These are phyloP conservation scores for Zygosaccharomyces kombuchaensis DNA, from an alignment of 805 yeast genomes.

Conservation along the genomic window DNA sequence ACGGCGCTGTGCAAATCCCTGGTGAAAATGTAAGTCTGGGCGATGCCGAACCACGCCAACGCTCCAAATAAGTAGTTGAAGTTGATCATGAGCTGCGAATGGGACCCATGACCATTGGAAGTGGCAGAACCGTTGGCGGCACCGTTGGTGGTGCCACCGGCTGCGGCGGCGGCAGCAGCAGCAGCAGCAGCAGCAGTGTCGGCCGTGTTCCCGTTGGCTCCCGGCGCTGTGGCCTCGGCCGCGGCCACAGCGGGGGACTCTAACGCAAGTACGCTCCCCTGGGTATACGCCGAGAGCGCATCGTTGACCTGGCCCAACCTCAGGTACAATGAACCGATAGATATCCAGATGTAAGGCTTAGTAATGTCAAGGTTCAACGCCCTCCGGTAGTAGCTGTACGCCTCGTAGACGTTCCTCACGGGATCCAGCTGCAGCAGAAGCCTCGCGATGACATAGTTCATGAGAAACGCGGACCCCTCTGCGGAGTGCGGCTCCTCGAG, in stretches of 20 bases:
- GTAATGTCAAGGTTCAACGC: slow-evolving; percentile 17
- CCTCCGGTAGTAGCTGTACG: slow-evolving; percentile 21
- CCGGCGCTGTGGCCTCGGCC: slow-evolving; percentile 4
- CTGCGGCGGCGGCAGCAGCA: slow-evolving; percentile 5
- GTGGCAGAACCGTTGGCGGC: slow-evolving; percentile 5
- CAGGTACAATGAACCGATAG: slow-evolving; percentile 58
- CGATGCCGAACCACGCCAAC: slow-evolving; percentile 30
- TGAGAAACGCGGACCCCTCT: slow-evolving; percentile 6
- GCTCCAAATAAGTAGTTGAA: slow-evolving; percentile 22
- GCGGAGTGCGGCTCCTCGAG: slow-evolving; percentile 9
- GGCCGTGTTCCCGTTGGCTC: slow-evolving; percentile 6
- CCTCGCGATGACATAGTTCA: slow-evolving; percentile 21
- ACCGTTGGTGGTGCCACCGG: slow-evolving; percentile 2
- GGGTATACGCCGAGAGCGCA: slow-evolving; percentile 63
- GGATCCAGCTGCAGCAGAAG: slow-evolving; percentile 12
- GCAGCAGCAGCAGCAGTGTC: slow-evolving; percentile 6
- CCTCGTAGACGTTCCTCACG: slow-evolving; percentile 14
- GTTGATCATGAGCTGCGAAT: slow-evolving; percentile 5
- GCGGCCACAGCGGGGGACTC: slow-evolving; percentile 7
- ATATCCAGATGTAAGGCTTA: slow-evolving; percentile 59
- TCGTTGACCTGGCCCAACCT: slow-evolving; percentile 58
- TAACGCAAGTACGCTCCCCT: slow-evolving; percentile 46
- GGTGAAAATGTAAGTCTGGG: slow-evolving; percentile 25
- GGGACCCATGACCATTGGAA: slow-evolving; percentile 1
- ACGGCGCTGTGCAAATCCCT: slow-evolving; percentile 19